Evolutionary conservation across 2,329 filamentous ascomycete species (phyloP).

Genomic region (Esteya vermicola): DNA sequence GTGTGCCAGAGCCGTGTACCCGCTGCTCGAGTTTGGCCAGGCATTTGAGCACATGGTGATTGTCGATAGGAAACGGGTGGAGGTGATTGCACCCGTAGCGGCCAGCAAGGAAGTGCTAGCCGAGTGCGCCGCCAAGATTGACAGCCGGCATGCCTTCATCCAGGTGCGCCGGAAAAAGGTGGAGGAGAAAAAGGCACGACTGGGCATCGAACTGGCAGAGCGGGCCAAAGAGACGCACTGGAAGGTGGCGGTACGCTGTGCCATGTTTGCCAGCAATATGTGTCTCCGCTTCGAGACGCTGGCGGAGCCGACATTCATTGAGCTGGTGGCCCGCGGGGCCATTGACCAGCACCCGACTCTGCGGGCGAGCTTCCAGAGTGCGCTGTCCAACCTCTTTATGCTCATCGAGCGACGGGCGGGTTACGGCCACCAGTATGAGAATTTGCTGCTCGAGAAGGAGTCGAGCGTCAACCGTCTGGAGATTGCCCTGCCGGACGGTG

Average conservation of each 20-base stretch:
- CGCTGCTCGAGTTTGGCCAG: conserved; percentile 84
- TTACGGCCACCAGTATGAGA: conserved; percentile 75
- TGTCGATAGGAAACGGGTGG: conserved; percentile 55
- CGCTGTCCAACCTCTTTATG: conserved; percentile 64
- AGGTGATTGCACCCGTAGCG: conserved; percentile 53
- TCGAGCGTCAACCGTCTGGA: conserved; percentile 62
- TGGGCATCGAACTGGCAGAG: conserved; percentile 71
- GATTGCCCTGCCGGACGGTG: conserved; percentile 45
- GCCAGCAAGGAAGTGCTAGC: conserved; percentile 20
- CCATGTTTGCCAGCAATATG: conserved; percentile 79
- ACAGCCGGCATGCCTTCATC: conserved; percentile 58
- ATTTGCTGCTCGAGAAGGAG: conserved; percentile 72
- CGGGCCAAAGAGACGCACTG: conserved; percentile 73
- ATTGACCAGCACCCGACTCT: conserved; percentile 85
- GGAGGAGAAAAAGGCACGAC: conserved; percentile 65
- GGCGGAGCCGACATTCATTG: conserved; percentile 66
- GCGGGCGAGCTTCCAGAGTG: conserved; percentile 65
- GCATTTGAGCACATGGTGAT: conserved; percentile 77
- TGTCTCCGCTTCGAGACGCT: conserved; percentile 85
- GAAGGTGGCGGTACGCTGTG: conserved; percentile 87
- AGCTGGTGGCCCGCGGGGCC: conserved; percentile 67
- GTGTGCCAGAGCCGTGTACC: conserved; percentile 66
- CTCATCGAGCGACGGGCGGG: conserved; percentile 75
- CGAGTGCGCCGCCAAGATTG: conserved; percentile 47
- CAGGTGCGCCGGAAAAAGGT: conserved; percentile 60